Percentiles rank a stretch among this genome's conserved stretches.
These are phyloP conservation scores for Penicillium verrucosum DNA, from an alignment of 2,329 filamentous ascomycete genomes.

Conservation along the genomic window DNA sequence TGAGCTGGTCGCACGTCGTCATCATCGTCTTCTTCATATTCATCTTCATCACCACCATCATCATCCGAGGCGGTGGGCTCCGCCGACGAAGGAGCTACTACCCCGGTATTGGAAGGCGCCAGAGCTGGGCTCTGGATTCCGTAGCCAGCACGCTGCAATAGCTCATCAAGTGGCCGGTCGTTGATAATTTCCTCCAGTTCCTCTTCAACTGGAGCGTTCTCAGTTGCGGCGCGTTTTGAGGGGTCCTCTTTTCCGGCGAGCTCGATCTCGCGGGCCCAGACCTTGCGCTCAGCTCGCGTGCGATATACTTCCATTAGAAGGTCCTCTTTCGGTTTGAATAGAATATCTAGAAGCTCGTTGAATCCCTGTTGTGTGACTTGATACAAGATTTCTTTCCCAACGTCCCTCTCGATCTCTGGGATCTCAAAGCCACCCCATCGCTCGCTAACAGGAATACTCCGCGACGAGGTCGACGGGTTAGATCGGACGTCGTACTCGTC, in stretches of 20 bases:
- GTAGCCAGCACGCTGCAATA: slow-evolving; percentile 45
- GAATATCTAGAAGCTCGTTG: slow-evolving; percentile 82
- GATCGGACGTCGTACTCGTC: slow-evolving; percentile 71
- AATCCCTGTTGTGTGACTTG: slow-evolving; percentile 89
- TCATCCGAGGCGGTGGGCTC: slow-evolving; percentile 22
- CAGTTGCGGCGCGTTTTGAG: slow-evolving; percentile 21
- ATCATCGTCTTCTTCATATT: slow-evolving; percentile 20
- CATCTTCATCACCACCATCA: slow-evolving; percentile 15
- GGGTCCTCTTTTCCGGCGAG: slow-evolving; percentile 33
- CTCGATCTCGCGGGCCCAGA: slow-evolving; percentile 46
- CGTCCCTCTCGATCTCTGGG: slow-evolving; percentile 74
- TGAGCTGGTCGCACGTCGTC: slow-evolving; percentile 22
- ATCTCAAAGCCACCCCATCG: slow-evolving; percentile 76
- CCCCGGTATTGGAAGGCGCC: slow-evolving; percentile 20
- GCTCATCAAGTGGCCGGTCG: slow-evolving; percentile 41
- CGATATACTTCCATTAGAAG: slow-evolving; percentile 65
- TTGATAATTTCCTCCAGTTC: slow-evolving; percentile 18
- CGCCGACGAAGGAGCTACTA: slow-evolving; percentile 25
- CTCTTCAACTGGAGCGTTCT: slow-evolving; percentile 26
- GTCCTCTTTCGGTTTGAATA: slow-evolving; percentile 81
- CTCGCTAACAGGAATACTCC: slow-evolving; percentile 63
- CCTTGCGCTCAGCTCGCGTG: slow-evolving; percentile 61
- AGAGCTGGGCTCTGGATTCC: slow-evolving; percentile 25
- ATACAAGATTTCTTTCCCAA: slow-evolving; percentile 84
- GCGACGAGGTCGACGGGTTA: slow-evolving; percentile 69